A percentile compares a stretch with the other conserved stretches of the same genome.
Evolutionary conservation across 2,329 filamentous ascomycete genomes (phyloP).

Genomic region (Parafenestella ontariensis): DNA sequence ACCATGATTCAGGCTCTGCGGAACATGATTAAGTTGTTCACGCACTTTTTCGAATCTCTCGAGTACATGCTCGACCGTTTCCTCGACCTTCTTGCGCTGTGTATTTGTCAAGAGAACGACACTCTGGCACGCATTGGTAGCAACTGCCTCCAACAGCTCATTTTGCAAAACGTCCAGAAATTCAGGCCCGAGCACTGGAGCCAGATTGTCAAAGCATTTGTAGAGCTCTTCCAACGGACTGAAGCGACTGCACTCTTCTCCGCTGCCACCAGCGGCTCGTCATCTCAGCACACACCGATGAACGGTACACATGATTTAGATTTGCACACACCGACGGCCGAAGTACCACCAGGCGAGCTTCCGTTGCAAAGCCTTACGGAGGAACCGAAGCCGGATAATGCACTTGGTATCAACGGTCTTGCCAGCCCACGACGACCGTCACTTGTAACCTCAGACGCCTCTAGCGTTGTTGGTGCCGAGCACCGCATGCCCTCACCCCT

Average conservation of each 20-base stretch:
- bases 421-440: constrained; percentile 36
- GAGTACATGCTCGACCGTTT: constrained; percentile 99
- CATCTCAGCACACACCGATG: constrained; percentile 54
- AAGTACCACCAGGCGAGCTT: constrained; percentile 43
- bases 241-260: constrained; percentile 96
- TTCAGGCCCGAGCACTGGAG: constrained; percentile 88
- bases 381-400: constrained; percentile 44
- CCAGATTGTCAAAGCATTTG: constrained; percentile 94
- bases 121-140: constrained; percentile 97
- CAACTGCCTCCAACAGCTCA: constrained; percentile 96
- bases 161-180: constrained; percentile 94
- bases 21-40: constrained; percentile 98
- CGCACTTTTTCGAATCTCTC: constrained; percentile 94
- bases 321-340: constrained; percentile 52
- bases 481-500: constrained; percentile 42
- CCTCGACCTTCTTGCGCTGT: constrained; percentile 88
- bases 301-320: constrained; percentile 54
- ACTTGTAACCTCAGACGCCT: constrained; percentile 39
- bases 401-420: constrained; percentile 55
- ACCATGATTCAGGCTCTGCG: constrained; percentile 98
- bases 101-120: constrained; percentile 99
- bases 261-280: constrained; percentile 64
- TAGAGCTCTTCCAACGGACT: constrained; percentile 91
- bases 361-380: constrained; percentile 43
- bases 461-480: constrained; percentile 25